phyloP scores from a whole-genome alignment of 768 basidiomycete species.

The Candolleomyces aberdarensis region DNA sequence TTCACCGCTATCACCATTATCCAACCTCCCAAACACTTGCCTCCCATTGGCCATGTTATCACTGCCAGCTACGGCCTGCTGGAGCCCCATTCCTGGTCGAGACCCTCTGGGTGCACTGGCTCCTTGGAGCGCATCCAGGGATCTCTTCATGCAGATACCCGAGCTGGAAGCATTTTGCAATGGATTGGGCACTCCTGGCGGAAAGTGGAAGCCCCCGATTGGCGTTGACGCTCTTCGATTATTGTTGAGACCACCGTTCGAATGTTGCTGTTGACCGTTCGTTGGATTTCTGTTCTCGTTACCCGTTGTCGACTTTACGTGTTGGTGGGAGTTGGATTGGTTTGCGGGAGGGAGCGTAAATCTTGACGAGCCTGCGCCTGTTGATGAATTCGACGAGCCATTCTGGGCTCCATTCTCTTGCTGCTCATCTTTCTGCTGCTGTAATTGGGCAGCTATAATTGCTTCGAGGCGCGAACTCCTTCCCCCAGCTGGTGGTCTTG shows the following conservation, averaged over 20 bases:
- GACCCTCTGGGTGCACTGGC: conserved; percentile 17
- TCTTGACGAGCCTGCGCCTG: neutral
- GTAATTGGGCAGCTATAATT: conserved; percentile 6
- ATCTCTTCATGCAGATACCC: conserved; percentile 29
- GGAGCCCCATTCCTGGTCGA: conserved; percentile 38
- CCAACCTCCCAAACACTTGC: conserved; percentile 32
- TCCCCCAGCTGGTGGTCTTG: neutral
- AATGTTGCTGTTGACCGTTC: neutral
- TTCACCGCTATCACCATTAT: conserved; percentile 37
- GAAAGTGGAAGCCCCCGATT: conserved; percentile 49
- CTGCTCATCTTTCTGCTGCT: neutral
- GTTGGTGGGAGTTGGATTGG: conserved; percentile 2
- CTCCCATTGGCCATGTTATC: conserved; percentile 17
- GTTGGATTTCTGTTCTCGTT: conserved; percentile 16
- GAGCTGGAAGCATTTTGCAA: conserved; percentile 7
- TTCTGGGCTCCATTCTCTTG: neutral
- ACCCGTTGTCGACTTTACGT: conserved; percentile 17
- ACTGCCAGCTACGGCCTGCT: conserved; percentile 22
- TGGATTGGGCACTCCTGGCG: conserved; percentile 32
- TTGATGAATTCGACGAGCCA: neutral
- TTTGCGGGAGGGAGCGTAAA: neutral
- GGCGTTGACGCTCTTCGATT: conserved; percentile 31
- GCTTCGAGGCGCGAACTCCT: conserved; percentile 7
- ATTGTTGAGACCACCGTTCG: neutral
- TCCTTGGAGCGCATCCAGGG: conserved; percentile 26